Evolutionary conservation across 345 rosid species (phyloP), one percentile per base, ranked within the genome.

Genomic region (Eutrema japonicum): DNA sequence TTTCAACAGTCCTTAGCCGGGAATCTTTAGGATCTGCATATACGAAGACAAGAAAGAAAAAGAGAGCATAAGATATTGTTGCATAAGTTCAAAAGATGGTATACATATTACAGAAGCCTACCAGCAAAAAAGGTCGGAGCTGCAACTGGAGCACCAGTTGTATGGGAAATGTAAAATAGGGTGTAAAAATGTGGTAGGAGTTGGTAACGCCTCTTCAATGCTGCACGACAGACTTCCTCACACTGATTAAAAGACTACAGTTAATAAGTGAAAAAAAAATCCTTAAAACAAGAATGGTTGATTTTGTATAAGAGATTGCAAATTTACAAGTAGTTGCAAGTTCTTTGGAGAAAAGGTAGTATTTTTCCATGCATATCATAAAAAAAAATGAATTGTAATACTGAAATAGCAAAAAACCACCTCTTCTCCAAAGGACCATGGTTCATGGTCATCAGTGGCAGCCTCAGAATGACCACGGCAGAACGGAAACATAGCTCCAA

Each of bases 361-460:
- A 43, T 26, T 9, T 54, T 43, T 36, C 40, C 3, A 1, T 64
- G 55, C 16, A 8, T 56, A 36, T 56, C 26, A 56, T 14, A 14
- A 43, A 53, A 43, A 22, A 22, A 2, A 2, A 3, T 30, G 18
- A 41, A 5, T 40, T 26, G 3, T 7, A 36, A 47, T 30, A 42
- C 26, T 56, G 55, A 64, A 43, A 27, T 14, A 73, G 54, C 41
- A 27, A 68, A 52, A 43, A 27, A 49, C 1, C 6, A 77, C 98
- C 98, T 93, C 94, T 84, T 86, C 86, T 50, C 98, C 98, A 11
- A 93, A 93, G 18, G 97, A 91, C 98, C 98, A 93, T 36, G 98
- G 98, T 71, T 93, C 98, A 64, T 93, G 97, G 56, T 91, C 88
- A 76, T 32, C 76, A 38, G 97, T 87, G 62, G 73, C 88, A 8